Percentiles rank a stretch among this genome's conserved stretches.
Evolutionary conservation across 371 early-diverging fungal genomes (phyloP).

Genomic region (Syncephalastrum monosporum): DNA sequence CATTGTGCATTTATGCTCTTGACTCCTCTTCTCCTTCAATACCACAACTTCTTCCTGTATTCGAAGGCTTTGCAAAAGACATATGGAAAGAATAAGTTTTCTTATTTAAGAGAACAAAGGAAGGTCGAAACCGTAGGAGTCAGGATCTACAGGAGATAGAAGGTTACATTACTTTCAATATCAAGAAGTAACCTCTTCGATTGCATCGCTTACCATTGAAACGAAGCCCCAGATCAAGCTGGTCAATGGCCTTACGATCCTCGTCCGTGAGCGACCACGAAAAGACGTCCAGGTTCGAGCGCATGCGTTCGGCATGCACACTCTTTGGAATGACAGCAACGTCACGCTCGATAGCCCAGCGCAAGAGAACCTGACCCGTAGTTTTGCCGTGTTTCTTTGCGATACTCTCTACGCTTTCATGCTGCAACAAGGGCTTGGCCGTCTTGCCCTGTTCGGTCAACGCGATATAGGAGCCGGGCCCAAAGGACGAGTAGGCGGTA

Average conservation of each 20-base stretch:
- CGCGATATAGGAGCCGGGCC: slow-evolving; percentile 30
- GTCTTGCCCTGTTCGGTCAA: slow-evolving; percentile 9
- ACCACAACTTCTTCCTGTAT: no score
- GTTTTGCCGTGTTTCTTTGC: slow-evolving; percentile 36
- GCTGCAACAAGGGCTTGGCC: slow-evolving; percentile 19
- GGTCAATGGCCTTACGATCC: slow-evolving; percentile 12
- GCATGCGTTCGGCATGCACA: slow-evolving; percentile 36
- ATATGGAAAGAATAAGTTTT: not conserved
- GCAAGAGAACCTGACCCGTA: slow-evolving; percentile 46
- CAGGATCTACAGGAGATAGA: slow-evolving; percentile 6
- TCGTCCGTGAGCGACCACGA: slow-evolving; percentile 19
- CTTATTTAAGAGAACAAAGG: slow-evolving; percentile 36
- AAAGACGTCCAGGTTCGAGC: slow-evolving; percentile 21
- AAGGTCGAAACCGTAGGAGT: slow-evolving; percentile 28
- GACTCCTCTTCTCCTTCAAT: no score
- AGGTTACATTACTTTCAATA: no score
- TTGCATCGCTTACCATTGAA: slow-evolving; percentile 9
- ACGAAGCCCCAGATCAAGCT: slow-evolving; percentile 15
- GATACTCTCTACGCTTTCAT: slow-evolving; percentile 33
- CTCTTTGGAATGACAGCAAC: slow-evolving; percentile 65
- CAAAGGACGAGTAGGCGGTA: slow-evolving; percentile 46
- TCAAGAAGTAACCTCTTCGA: no score
- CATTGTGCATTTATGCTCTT: no score
- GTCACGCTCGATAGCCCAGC: slow-evolving; percentile 50
- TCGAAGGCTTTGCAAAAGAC: no score